Base-by-base conservation (phyloP, 371 early-diverging fungal genomes). In the Sporodiniella umbellata region DNA sequence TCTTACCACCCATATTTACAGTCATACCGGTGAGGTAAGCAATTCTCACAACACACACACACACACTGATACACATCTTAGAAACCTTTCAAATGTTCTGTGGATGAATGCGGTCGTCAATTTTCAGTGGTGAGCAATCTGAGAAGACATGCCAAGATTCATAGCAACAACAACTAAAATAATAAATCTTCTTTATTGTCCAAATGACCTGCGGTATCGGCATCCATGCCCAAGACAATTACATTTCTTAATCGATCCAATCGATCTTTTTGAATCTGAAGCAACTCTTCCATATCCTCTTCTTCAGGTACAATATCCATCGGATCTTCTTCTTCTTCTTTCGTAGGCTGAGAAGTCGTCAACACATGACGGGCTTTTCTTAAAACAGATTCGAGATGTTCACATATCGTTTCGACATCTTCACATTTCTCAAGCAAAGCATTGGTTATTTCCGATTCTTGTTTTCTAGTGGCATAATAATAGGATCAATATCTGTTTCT, bases 11-110 rank as follows among this genome's bases (percentile, higher is more conserved):
- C 86, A 85, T 53, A 68, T 75, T 54, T 69, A 79, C 56, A 80
- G 82, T 31, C 86, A 85, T 45, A 83, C 86, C 18, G 84, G 84
- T 45, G 73, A 78, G 39, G 71, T 71, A 68, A 58, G 38, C 11
- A n/a, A 14, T 21, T 17, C 11, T 57, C 10, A 17, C n/a, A 18
- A 43, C 42, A 26, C n/a, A n/a, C n/a, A n/a, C n/a, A n/a, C n/a
- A n/a, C n/a, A n/a, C n/a, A n/a, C n/a, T n/a, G n/a, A n/a, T n/a
- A n/a, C n/a, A n/a, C n/a, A n/a, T n/a, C n/a, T 10, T 47, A 66
- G 63, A 66, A 66, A 60, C 67, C 67, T 17, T 62, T 56, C 15
- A 54, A 56, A 47, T 66, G 67, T 42, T 33, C 43, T 15, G 59
- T 62, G 1, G 51, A 52, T 24, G 62, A 59, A 10, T 66, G 67